Percentiles rank a stretch among this genome's conserved stretches.
Conservation (phyloP, 768 basidiomycete species). For the Mycena maculata region DNA sequence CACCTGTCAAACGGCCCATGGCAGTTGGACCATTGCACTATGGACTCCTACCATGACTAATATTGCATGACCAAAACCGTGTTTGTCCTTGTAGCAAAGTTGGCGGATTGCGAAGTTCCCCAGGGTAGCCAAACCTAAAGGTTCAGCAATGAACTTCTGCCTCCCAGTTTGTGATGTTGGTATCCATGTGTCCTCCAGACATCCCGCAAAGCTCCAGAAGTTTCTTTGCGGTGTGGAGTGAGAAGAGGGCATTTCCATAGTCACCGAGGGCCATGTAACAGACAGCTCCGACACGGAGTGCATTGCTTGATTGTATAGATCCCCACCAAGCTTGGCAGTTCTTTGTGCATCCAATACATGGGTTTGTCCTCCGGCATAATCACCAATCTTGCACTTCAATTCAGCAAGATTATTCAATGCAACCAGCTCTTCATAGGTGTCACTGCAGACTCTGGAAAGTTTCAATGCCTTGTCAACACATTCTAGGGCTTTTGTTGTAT, state of each 20-base stretch:
- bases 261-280: neutral
- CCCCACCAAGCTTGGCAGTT: neutral
- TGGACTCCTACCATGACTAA: too few species aligned
- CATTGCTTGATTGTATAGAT: neutral
- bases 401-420: neutral
- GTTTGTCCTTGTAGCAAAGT: too few species aligned
- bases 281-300: neutral
- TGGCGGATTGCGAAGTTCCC: too few species aligned
- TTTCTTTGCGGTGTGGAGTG: neutral
- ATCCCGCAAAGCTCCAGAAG: conserved; percentile 4
- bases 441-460: neutral
- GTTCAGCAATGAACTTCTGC: conserved; percentile 16
- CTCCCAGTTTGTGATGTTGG: neutral
- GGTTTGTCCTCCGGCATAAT: neutral
- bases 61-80: too few species aligned
- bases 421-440: neutral
- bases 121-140: too few species aligned
- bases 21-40: too few species aligned
- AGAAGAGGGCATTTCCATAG: neutral
- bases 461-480: neutral
- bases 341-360: neutral
- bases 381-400: neutral
- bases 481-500: neutral
- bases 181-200: neutral
- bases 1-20: too few species aligned